Evolutionary conservation across 805 yeast species (phyloP).

Genomic region (Saccharomycopsis sp.): DNA sequence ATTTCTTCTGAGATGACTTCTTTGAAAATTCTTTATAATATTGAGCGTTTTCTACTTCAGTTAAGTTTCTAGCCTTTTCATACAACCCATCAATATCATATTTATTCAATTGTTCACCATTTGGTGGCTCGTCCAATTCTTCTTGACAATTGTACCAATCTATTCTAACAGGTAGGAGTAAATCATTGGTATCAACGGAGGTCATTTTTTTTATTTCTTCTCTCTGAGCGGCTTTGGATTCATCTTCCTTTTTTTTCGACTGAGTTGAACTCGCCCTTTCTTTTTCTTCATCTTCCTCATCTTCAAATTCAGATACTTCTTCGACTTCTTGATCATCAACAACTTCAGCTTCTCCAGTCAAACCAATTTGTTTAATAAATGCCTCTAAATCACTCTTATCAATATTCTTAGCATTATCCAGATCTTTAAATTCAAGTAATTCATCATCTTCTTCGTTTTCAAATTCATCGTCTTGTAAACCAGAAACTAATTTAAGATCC

Average conservation of each 20-base stretch:
- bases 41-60: conserved; percentile 62
- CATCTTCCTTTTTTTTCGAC: conserved; percentile 25
- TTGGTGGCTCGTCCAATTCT: conserved; percentile 25
- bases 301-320: conserved; percentile 35
- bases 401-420: conserved; percentile 28
- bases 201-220: conserved; percentile 31
- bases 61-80: conserved; percentile 56
- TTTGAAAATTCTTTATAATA: conserved; percentile 71
- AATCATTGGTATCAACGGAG: conserved; percentile 49
- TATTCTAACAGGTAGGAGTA: conserved; percentile 51
- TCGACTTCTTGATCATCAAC: conserved; percentile 34
- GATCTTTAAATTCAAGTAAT: conserved; percentile 31
- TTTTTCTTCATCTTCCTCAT: conserved; percentile 32
- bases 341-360: conserved; percentile 36
- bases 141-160: conserved; percentile 72
- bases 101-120: conserved; percentile 30
- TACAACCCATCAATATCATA: conserved; percentile 55
- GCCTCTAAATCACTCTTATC: conserved; percentile 44
- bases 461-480: conserved; percentile 45
- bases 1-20: conserved; percentile 75
- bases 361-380: conserved; percentile 64
- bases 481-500: conserved; percentile 60
- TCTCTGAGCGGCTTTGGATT: conserved; percentile 23
- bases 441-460: conserved; percentile 38
- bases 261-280: conserved; percentile 24